These are phyloP conservation scores for Ceriops decandra DNA, from an alignment of 345 rosid species.

Conservation along the genomic window DNA sequence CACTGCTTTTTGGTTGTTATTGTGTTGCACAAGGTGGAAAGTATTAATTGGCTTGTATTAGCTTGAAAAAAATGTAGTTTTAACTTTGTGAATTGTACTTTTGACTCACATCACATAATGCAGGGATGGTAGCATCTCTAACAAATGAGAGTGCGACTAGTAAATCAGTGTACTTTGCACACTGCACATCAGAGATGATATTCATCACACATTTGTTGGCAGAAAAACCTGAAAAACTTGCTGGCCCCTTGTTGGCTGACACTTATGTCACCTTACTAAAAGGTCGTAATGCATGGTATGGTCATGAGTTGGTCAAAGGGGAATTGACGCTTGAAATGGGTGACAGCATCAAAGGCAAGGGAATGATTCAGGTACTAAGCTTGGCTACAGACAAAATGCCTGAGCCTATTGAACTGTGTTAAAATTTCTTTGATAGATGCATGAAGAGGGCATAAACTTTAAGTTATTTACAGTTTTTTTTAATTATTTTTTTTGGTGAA, in stretches of 20 bases:
- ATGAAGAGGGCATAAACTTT: too few species aligned
- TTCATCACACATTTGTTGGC: conserved; percentile 94
- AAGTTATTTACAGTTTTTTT: not conserved
- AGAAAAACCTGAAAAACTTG: conserved; percentile 91
- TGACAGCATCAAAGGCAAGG: conserved; percentile 90
- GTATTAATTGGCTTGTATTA: not conserved
- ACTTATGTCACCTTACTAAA: conserved; percentile 88
- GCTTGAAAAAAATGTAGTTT: not conserved
- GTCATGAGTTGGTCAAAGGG: conserved; percentile 82
- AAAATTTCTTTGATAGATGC: not conserved
- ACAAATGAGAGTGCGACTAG: conserved; percentile 97
- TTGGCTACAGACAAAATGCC: not conserved
- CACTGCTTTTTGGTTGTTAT: too few species aligned
- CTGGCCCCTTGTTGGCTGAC: conserved; percentile 95
- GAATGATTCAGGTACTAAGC: conserved; percentile 89
- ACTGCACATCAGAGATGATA: conserved; percentile 97
- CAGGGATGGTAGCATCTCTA: conserved; percentile 95
- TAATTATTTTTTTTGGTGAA: not conserved
- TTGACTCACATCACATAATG: conserved; percentile 10
- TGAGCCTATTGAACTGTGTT: not conserved
- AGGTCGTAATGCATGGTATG: conserved; percentile 99
- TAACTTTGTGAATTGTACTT: not conserved
- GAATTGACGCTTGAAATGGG: conserved; percentile 82
- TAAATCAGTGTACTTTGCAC: conserved; percentile 94
- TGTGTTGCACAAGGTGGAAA: not conserved